These are phyloP conservation scores for Pichia phayaonensis DNA, from an alignment of 805 yeast species.

Conservation along the genomic window DNA sequence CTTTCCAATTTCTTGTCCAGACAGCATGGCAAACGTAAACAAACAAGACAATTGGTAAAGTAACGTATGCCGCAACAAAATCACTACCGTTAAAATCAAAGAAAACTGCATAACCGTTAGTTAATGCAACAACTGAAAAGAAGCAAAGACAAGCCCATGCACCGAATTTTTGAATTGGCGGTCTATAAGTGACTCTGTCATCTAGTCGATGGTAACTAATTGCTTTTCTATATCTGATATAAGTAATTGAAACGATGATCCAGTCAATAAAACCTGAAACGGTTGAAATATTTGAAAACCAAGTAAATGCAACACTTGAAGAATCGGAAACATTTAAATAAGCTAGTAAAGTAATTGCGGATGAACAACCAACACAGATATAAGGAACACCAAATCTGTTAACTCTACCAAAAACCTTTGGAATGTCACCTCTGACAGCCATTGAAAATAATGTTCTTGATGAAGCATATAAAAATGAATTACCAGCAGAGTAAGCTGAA, in stretches of 20 bases:
- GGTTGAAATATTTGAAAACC: constrained; percentile 62
- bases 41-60: constrained; percentile 47
- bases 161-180: constrained; percentile 50
- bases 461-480: constrained; percentile 65
- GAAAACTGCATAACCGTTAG: constrained; percentile 71
- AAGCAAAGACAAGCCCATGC: constrained; percentile 44
- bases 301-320: constrained; percentile 53
- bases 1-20: constrained; percentile 36
- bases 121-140: constrained; percentile 44
- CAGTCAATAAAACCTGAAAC: constrained; percentile 64
- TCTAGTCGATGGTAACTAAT: constrained; percentile 41
- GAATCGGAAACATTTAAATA: constrained; percentile 57
- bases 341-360: constrained; percentile 45
- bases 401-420: constrained; percentile 52
- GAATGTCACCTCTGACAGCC: constrained; percentile 70
- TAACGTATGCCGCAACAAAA: constrained; percentile 67
- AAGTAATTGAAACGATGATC: constrained; percentile 47
- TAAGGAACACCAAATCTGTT: constrained; percentile 65
- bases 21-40: constrained; percentile 54
- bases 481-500: constrained; percentile 56
- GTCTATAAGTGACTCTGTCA: constrained; percentile 51
- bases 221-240: constrained; percentile 60
- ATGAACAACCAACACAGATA: constrained; percentile 44
- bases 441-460: constrained; percentile 70
- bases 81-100: constrained; percentile 47